These are phyloP conservation scores for Caryocar brasiliense DNA, from an alignment of 441 rosid species.

Conservation along the genomic window DNA sequence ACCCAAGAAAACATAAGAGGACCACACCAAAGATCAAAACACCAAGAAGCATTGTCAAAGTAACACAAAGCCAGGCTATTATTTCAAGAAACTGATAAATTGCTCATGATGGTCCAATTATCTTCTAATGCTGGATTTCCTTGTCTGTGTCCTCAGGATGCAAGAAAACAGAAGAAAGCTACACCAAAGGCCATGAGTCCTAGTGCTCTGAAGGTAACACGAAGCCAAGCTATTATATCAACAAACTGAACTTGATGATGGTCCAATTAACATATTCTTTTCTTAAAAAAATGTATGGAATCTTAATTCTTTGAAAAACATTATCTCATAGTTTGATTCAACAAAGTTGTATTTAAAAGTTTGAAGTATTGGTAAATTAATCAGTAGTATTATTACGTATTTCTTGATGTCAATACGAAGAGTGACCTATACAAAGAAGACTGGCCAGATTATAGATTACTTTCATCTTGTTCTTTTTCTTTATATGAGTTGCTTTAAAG, in stretches of 20 bases:
- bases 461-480: not conserved
- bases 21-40: constrained; percentile 42
- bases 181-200: constrained; percentile 51
- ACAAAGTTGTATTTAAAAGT: too few relatives aligned
- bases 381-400: not conserved
- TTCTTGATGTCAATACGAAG: too few relatives aligned
- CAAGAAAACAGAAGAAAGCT: constrained; percentile 35
- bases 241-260: not conserved
- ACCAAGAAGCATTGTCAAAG: constrained; percentile 45
- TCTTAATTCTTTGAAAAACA: too few relatives aligned
- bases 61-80: constrained; percentile 13
- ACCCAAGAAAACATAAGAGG: constrained; percentile 42
- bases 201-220: constrained; percentile 42
- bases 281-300: not conserved
- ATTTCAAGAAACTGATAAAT: not conserved
- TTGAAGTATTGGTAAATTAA: too few relatives aligned
- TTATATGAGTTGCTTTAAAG: not conserved
- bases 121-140: constrained; percentile 5
- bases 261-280: not conserved
- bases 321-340: too few relatives aligned
- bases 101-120: not conserved
- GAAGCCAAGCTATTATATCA: not conserved
- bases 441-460: too few relatives aligned
- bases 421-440: too few relatives aligned
- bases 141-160: constrained; percentile 38